Conservation (phyloP, 768 basidiomycete genomes). For the Tylopilus vinaceipallidus region DNA sequence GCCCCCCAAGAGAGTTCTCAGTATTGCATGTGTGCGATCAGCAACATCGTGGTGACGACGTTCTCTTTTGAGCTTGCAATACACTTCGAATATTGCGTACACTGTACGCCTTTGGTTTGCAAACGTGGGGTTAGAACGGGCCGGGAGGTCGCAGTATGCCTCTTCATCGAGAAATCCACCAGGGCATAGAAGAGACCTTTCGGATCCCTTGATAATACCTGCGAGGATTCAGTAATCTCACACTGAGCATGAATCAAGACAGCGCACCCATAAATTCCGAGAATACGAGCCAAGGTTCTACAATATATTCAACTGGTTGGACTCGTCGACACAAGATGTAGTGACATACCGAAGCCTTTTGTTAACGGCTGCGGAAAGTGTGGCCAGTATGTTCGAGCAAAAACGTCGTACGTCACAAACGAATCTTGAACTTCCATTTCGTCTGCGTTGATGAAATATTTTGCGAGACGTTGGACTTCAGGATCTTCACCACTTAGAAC, state of each 20-base stretch:
- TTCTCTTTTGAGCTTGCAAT: conserved; percentile 44
- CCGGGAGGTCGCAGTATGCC: conserved; percentile 47
- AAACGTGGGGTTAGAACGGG: conserved; percentile 54
- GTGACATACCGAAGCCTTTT: conserved; percentile 49
- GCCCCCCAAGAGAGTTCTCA: conserved; percentile 33
- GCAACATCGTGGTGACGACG: conserved; percentile 52
- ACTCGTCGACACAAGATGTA: background rate
- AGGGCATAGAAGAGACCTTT: conserved; percentile 39
- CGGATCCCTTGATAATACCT: conserved; percentile 71
- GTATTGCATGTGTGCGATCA: conserved; percentile 58
- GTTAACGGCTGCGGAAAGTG: conserved; percentile 50
- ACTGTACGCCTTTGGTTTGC: conserved; percentile 45
- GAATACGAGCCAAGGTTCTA: conserved; percentile 59
- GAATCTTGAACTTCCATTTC: conserved; percentile 20
- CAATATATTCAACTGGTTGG: background rate
- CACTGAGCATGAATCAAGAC: background rate
- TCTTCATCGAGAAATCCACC: conserved; percentile 41
- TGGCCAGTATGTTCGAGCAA: conserved; percentile 55
- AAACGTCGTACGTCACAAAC: conserved; percentile 46
- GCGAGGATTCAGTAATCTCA: background rate
- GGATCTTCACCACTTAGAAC: conserved; percentile 8
- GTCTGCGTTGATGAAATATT: conserved; percentile 13
- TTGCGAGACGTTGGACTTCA: conserved; percentile 2
- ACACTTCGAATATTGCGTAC: conserved; percentile 54
- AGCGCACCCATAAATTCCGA: conserved; percentile 62